These are phyloP conservation scores for Russula sp. DNA, from an alignment of 768 basidiomycete species.

Conservation along the genomic window DNA sequence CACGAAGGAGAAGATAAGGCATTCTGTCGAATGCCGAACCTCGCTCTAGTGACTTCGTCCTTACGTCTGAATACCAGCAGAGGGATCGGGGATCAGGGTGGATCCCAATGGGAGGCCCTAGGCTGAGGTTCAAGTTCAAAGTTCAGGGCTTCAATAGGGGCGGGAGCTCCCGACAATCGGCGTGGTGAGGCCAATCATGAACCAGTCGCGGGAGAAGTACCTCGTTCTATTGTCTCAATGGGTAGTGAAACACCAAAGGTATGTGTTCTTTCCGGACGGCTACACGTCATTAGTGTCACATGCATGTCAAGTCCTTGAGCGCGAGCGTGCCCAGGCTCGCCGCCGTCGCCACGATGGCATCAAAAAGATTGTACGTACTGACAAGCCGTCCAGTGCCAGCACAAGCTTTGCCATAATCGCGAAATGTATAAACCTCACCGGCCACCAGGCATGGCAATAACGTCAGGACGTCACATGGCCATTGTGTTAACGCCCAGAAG, in stretches of 20 bases:
- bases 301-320: background rate
- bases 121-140: background rate
- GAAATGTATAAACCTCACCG: background rate
- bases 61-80: background rate
- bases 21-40: background rate
- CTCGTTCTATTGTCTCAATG: background rate
- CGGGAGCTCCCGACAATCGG: background rate
- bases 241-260: background rate
- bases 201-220: background rate
- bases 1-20: background rate
- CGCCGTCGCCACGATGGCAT: conserved; percentile 7
- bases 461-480: conserved; percentile 11
- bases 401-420: background rate
- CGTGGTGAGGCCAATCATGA: background rate
- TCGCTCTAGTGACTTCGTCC: background rate
- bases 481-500: background rate
- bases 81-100: background rate
- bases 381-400: background rate
- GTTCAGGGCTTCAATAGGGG: background rate
- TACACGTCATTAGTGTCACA: conserved; percentile 1
- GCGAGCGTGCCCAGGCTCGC: background rate
- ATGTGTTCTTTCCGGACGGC: background rate
- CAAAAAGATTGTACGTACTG: background rate
- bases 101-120: background rate
- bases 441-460: background rate